A percentile compares a stretch with the other conserved stretches of the same genome.
Evolutionary conservation across 148 eudicot genomes (phyloP).

Genomic region (Polygonum maritimum): DNA sequence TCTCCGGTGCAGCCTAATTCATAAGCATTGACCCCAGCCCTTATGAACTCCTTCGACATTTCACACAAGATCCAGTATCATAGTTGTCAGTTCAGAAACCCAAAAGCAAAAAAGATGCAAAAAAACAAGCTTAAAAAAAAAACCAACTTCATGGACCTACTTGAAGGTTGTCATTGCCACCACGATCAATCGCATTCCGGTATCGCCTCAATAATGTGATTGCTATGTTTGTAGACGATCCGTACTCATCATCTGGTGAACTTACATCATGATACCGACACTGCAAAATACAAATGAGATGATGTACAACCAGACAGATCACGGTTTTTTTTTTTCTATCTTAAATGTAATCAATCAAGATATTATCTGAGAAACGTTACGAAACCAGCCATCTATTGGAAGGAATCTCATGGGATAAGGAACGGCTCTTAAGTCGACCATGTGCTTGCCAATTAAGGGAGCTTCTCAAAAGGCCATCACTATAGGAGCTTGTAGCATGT

Average conservation of each 20-base stretch:
- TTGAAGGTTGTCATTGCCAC: conserved; percentile 86
- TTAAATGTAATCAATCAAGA: not conserved
- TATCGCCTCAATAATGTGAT: conserved; percentile 80
- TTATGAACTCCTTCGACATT: conserved; percentile 68
- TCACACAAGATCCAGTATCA: conserved; percentile 10
- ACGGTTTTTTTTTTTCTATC: not conserved
- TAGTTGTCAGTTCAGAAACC: not conserved
- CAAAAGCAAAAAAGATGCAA: not conserved
- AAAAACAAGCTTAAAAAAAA: not conserved
- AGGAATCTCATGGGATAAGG: conserved; percentile 35
- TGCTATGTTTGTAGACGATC: conserved; percentile 93
- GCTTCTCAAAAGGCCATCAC: conserved; percentile 28
- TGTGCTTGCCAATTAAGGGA: conserved; percentile 33
- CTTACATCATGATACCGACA: conserved; percentile 52
- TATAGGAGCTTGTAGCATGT: conserved; percentile 20
- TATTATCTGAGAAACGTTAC: not conserved
- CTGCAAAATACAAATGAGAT: conserved; percentile 23
- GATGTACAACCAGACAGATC: not conserved
- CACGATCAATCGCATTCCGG: conserved; percentile 69
- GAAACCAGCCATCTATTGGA: conserved; percentile 65
- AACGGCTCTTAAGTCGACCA: conserved; percentile 26
- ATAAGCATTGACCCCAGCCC: conserved; percentile 92
- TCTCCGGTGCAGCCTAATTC: conserved; percentile 93
- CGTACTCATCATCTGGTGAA: conserved; percentile 78
- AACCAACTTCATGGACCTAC: conserved; percentile 21